These are phyloP conservation scores for Tieghemostelium lacteum DNA, from an alignment of 78 protist species.

Conservation along the genomic window DNA sequence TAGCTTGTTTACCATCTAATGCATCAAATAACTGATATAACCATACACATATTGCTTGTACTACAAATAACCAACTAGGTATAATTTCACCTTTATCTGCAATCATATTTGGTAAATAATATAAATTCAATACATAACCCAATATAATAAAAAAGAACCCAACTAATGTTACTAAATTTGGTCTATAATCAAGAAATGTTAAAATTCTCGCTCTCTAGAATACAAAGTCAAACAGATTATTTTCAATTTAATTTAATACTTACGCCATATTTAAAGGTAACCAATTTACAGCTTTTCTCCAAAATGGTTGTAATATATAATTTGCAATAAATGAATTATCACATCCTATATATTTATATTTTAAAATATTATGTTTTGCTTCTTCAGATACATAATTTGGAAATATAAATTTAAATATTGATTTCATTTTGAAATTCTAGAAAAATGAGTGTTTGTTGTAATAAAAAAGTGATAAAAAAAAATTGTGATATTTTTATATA, in stretches of 20 bases:
- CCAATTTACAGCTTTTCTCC: constrained; percentile 57
- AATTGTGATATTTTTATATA: too few relatives aligned
- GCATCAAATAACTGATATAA: constrained; percentile 82
- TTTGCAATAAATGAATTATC: constrained; percentile 63
- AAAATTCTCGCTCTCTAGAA: too few relatives aligned
- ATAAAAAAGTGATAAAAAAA: background rate
- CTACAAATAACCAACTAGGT: constrained; percentile 61
- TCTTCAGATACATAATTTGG: constrained; percentile 33
- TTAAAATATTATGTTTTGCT: constrained; percentile 47
- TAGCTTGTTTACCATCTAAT: constrained; percentile 83
- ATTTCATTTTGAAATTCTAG: background rate
- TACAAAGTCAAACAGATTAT: too few relatives aligned
- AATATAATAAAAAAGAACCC: constrained; percentile 62
- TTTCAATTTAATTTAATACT: background rate
- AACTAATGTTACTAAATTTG: constrained; percentile 50
- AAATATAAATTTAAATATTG: background rate
- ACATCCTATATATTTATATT: constrained; percentile 63
- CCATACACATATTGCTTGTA: constrained; percentile 52
- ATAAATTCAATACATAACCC: constrained; percentile 49
- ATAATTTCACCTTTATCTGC: constrained; percentile 27
- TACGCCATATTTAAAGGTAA: constrained; percentile 77
- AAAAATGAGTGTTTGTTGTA: background rate
- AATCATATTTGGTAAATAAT: constrained; percentile 45
- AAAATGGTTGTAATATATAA: constrained; percentile 50
- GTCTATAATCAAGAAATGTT: background rate